These are phyloP conservation scores for Stephania japonica DNA, from an alignment of 164 flowering plant genomes.

Conservation along the genomic window DNA sequence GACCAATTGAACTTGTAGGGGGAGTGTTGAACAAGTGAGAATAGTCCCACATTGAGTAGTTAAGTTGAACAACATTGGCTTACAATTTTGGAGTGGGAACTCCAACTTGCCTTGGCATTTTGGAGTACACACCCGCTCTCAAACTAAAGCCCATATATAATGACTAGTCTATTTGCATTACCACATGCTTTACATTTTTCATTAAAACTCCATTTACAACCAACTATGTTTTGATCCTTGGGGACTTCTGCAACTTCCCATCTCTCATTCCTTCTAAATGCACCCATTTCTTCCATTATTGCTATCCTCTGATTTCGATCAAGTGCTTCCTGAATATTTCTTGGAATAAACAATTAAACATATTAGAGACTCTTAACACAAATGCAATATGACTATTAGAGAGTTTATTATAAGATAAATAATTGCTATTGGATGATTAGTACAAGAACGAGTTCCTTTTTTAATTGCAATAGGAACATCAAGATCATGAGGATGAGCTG, in stretches of 20 bases:
- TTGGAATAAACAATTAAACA: constrained; percentile 2
- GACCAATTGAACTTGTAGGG: too few relatives aligned
- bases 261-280: not conserved
- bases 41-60: too few relatives aligned
- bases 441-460: not conserved
- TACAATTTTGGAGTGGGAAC: too few relatives aligned
- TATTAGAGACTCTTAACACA: not conserved
- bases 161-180: too few relatives aligned
- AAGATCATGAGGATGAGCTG: too few relatives aligned
- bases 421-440: not conserved
- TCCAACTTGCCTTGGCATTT: too few relatives aligned
- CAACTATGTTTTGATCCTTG: not conserved
- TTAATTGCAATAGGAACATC: not conserved
- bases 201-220: not conserved
- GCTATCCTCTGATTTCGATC: not conserved
- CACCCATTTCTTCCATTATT: too few relatives aligned
- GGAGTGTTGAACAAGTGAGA: too few relatives aligned
- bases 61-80: too few relatives aligned
- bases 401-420: not conserved
- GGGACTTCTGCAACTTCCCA: not conserved
- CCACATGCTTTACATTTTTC: not conserved
- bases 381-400: not conserved
- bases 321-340: not conserved
- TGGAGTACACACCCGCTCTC: too few relatives aligned
- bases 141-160: too few relatives aligned